These are phyloP conservation scores for Chlorella sp. DNA, from an alignment of 139 green algal species.

Conservation along the genomic window DNA sequence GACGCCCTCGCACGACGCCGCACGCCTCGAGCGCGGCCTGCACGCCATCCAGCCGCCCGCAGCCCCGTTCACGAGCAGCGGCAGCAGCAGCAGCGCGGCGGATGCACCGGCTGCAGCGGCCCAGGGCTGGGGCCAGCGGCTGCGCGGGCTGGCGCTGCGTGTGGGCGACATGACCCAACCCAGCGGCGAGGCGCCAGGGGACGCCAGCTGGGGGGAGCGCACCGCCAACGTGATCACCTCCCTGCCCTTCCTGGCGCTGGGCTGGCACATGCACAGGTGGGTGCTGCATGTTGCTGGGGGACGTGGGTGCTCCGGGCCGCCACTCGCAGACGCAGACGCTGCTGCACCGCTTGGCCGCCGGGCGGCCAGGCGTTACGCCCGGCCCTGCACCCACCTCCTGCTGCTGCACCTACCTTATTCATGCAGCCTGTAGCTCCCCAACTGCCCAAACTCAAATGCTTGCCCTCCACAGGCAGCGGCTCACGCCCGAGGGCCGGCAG, in stretches of 20 bases:
- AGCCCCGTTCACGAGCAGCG: no score
- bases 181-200: constrained; percentile 34
- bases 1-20: no score
- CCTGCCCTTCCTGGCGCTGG: constrained; percentile 64
- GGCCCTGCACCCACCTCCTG: no score
- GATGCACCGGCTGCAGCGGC: neutral
- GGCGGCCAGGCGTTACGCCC: no score
- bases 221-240: constrained; percentile 70
- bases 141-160: constrained; percentile 4
- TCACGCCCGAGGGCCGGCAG: constrained; percentile 50
- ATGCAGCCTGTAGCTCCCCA: no score
- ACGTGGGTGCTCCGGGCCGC: neutral
- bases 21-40: no score
- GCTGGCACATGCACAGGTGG: constrained; percentile 58
- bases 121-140: neutral
- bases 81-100: neutral
- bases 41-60: no score
- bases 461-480: constrained; percentile 42
- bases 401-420: no score
- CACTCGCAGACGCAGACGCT: no score
- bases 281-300: neutral
- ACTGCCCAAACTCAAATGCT: neutral
- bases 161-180: constrained; percentile 38
- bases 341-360: no score
- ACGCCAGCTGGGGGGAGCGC: constrained; percentile 64